phyloP scores from a whole-genome alignment of 139 green algal species.

The Volvox africanus region DNA sequence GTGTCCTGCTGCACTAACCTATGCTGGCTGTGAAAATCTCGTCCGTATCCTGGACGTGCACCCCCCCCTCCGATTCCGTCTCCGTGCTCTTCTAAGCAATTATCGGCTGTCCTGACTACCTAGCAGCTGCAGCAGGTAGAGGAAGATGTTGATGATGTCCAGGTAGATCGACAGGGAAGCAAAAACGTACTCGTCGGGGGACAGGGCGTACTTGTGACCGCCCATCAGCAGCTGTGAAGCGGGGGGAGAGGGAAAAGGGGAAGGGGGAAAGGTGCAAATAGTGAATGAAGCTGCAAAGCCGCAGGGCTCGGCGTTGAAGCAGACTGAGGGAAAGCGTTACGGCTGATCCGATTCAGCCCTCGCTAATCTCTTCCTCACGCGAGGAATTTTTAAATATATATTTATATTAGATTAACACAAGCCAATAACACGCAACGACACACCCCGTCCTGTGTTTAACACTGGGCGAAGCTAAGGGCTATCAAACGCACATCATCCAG shows the following conservation, averaged over 20 bases:
- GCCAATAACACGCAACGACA: not conserved
- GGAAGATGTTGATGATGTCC: conserved; percentile 70
- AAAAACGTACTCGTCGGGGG: conserved; percentile 64
- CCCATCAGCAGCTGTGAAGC: conserved; percentile 35
- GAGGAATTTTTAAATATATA: no score
- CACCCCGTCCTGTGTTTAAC: not conserved
- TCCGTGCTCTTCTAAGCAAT: not conserved
- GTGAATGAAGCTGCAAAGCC: no score
- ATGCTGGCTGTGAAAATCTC: no score
- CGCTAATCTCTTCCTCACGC: no score
- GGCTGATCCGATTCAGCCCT: no score
- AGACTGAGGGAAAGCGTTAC: no score
- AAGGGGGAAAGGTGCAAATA: no score
- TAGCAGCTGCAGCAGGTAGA: conserved; percentile 61
- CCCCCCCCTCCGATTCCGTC: not conserved
- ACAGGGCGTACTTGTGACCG: conserved; percentile 49
- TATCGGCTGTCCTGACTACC: not conserved
- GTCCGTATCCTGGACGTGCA: no score
- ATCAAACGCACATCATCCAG: not conserved
- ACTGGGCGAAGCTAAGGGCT: not conserved
- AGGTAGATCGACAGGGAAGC: conserved; percentile 63
- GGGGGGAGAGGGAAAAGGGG: not conserved
- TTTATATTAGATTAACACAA: no score
- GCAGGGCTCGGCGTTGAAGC: no score
- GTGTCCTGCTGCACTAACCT: no score